Conservation (phyloP, 163 green algal genomes). For the Volvox carteri region DNA sequence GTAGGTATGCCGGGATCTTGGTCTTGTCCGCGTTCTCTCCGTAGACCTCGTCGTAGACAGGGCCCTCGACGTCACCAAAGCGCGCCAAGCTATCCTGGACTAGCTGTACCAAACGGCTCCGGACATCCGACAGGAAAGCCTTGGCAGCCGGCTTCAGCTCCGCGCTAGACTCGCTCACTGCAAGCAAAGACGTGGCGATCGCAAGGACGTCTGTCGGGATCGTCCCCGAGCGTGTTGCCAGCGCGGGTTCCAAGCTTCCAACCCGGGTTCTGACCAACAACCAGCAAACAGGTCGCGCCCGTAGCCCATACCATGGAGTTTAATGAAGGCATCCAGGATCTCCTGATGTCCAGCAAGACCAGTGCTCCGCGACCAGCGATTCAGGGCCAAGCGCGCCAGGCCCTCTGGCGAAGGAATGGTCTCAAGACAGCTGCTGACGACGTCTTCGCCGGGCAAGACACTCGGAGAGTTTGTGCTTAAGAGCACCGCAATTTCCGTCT, state of each 20-base stretch:
- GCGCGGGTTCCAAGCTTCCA: neutral
- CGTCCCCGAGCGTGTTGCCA: neutral
- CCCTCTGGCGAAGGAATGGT: constrained; percentile 30
- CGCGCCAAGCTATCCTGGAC: constrained; percentile 9
- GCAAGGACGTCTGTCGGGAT: too few relatives aligned
- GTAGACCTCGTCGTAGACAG: constrained; percentile 50
- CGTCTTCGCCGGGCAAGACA: neutral
- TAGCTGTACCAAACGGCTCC: constrained; percentile 8
- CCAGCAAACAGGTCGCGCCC: too few relatives aligned
- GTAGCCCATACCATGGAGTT: constrained; percentile 34
- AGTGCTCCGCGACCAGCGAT: constrained; percentile 36
- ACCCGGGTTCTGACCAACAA: too few relatives aligned
- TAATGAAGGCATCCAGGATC: constrained; percentile 48
- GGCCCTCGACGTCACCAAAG: constrained; percentile 15
- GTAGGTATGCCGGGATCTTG: constrained; percentile 41
- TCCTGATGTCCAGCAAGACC: constrained; percentile 27
- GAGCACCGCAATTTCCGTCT: constrained; percentile 37
- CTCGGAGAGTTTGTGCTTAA: constrained; percentile 18
- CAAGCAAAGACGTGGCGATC: neutral
- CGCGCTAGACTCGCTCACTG: constrained; percentile 39
- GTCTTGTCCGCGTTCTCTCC: constrained; percentile 41
- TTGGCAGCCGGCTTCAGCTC: constrained; percentile 47
- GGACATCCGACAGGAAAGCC: constrained; percentile 30
- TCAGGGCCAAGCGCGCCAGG: constrained; percentile 25
- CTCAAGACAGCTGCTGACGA: neutral